Evolutionary conservation across 2,329 filamentous ascomycete genomes (phyloP).

Genomic region (Elsinoe necatrix): DNA sequence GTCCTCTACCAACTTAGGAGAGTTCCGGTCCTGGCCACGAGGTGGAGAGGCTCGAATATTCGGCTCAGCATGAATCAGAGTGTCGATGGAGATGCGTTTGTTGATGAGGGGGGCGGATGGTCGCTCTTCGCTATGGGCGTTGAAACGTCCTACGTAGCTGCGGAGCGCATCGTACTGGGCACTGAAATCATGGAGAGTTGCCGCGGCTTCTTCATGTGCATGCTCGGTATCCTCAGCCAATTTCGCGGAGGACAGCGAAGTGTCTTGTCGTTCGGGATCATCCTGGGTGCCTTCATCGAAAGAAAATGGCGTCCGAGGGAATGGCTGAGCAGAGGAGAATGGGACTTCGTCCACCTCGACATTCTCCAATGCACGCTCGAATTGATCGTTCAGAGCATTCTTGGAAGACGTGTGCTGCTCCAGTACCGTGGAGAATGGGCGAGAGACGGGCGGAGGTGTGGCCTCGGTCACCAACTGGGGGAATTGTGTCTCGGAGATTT

Average conservation of each 20-base stretch:
- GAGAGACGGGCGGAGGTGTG: not conserved
- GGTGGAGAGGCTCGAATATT: not conserved
- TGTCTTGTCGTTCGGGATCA: not conserved
- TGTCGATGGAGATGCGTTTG: slow-evolving; percentile 4
- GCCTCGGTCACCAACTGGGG: not conserved
- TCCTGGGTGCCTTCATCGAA: not conserved
- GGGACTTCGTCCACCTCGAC: not conserved
- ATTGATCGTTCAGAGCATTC: not conserved
- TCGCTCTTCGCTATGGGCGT: not conserved
- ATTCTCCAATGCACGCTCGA: not conserved
- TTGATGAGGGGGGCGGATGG: not conserved
- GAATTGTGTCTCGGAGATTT: not conserved
- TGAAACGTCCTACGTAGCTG: not conserved
- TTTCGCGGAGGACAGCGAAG: not conserved
- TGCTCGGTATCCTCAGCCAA: not conserved
- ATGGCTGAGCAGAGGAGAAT: not conserved
- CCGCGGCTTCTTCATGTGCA: not conserved
- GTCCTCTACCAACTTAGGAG: not conserved
- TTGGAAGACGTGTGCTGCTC: not conserved
- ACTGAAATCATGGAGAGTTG: not conserved
- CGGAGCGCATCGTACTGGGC: not conserved
- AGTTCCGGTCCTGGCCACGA: not conserved
- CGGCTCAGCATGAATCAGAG: not conserved
- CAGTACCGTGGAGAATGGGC: not conserved
- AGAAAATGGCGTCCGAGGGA: not conserved